A percentile compares a stretch with the other conserved stretches of the same genome.
Conservation (phyloP, 2,329 filamentous ascomycete genomes). For the Neocatenulostroma microsporum region DNA sequence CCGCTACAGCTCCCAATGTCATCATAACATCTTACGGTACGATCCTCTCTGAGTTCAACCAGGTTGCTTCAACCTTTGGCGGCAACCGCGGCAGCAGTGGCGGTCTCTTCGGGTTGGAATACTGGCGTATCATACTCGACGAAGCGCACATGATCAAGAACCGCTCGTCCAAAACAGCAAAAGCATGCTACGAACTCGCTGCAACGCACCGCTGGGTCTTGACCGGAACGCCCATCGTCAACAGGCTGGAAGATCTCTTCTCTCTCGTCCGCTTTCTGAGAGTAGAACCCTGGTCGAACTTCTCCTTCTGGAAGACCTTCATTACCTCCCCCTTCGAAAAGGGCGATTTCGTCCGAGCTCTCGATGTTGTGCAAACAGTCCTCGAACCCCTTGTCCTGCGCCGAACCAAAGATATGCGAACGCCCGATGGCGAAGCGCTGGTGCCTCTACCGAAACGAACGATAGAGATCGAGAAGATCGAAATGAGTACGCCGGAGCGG, state of each 20-base stretch:
- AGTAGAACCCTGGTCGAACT: conserved; percentile 97
- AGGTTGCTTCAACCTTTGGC: conserved; percentile 58
- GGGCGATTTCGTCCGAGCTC: conserved; percentile 82
- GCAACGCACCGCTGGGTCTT: conserved; percentile 86
- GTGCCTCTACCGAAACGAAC: conserved; percentile 75
- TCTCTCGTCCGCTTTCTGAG: conserved; percentile 85
- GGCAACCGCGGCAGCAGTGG: conserved; percentile 55
- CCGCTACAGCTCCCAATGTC: conserved; percentile 69
- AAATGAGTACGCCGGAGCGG: conserved; percentile 74
- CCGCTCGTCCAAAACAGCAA: conserved; percentile 78
- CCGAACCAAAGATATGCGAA: conserved; percentile 97
- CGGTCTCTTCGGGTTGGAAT: conserved; percentile 81
- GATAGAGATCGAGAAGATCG: conserved; percentile 78
- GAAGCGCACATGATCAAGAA: conserved; percentile 94
- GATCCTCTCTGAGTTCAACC: conserved; percentile 80
- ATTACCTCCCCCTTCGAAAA: conserved; percentile 97
- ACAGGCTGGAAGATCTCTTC: conserved; percentile 89
- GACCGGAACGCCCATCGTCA: conserved; percentile 94
- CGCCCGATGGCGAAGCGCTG: conserved; percentile 70
- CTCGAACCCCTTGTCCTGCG: conserved; percentile 88
- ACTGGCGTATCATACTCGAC: conserved; percentile 91
- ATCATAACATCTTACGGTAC: conserved; percentile 94
- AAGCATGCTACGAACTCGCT: conserved; percentile 83
- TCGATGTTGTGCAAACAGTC: conserved; percentile 96
- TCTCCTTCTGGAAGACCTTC: conserved; percentile 98